phyloP scores from a whole-genome alignment of 371 early-diverging fungal species.

The Funneliformis caledonium region DNA sequence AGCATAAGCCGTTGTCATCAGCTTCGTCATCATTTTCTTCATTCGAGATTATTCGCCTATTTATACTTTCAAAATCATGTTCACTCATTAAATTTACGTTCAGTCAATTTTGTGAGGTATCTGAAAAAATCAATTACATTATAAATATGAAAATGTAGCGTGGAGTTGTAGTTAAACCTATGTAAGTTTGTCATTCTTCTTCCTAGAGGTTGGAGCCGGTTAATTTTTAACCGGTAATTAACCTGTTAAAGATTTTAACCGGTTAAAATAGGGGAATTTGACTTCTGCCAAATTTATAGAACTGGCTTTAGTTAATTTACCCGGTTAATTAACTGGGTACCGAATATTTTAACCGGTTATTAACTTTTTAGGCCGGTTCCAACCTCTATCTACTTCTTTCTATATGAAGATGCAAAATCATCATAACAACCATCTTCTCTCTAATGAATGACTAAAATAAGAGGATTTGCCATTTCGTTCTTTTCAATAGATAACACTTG shows the following conservation, averaged over 20 bases:
- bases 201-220: too few species aligned
- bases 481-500: too few species aligned
- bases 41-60: neutral
- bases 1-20: neutral
- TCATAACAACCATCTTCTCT: slow-evolving; percentile 40
- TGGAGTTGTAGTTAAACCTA: slow-evolving; percentile 2
- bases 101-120: slow-evolving; percentile 38
- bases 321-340: too few species aligned
- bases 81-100: slow-evolving; percentile 32
- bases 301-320: too few species aligned
- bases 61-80: slow-evolving; percentile 14
- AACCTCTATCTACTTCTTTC: too few species aligned
- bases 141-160: too few species aligned
- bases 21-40: neutral
- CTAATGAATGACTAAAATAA: slow-evolving; percentile 33
- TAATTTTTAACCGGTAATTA: too few species aligned
- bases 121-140: neutral
- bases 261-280: too few species aligned
- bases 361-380: too few species aligned
- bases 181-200: slow-evolving; percentile 38
- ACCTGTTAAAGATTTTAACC: too few species aligned
- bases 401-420: slow-evolving; percentile 13
- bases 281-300: too few species aligned
- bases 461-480: neutral
- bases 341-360: too few species aligned